phyloP scores from a whole-genome alignment of 192 early-diverging fungal genomes.

The Coemansia sp. region DNA sequence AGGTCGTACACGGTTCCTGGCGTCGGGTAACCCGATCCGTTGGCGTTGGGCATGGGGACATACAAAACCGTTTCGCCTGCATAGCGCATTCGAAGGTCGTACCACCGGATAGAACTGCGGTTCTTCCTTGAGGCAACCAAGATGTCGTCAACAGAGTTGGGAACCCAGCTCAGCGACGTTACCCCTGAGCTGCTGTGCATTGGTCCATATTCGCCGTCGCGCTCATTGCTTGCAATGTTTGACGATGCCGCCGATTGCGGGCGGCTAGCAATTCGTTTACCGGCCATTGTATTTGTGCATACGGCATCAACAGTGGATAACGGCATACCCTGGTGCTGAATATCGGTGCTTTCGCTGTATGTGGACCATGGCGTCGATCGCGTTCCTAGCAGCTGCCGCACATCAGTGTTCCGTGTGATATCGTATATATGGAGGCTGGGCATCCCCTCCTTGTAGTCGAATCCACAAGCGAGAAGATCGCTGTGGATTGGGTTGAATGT shows the following conservation, averaged over 20 bases:
- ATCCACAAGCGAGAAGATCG: conserved; percentile 46
- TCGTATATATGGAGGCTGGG: conserved; percentile 41
- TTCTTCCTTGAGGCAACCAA: conserved; percentile 36
- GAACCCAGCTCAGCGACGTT: conserved; percentile 45
- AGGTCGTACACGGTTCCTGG: conserved; percentile 42
- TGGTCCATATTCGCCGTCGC: conserved; percentile 29
- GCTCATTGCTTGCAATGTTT: not conserved
- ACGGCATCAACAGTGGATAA: not conserved
- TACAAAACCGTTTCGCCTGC: conserved; percentile 31
- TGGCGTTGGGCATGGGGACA: conserved; percentile 20
- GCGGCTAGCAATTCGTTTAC: conserved; percentile 11
- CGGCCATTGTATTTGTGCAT: not conserved
- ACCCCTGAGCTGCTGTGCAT: conserved; percentile 31
- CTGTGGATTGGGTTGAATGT: conserved; percentile 34
- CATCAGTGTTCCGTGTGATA: conserved; percentile 29
- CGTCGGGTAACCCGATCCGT: not conserved
- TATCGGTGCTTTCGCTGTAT: conserved; percentile 19
- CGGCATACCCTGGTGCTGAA: conserved; percentile 4
- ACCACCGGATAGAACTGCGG: conserved; percentile 43
- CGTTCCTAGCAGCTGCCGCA: conserved; percentile 36
- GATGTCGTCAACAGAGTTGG: conserved; percentile 33
- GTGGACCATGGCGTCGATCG: conserved; percentile 25
- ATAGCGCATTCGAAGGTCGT: conserved; percentile 35
- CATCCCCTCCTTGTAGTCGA: conserved; percentile 38
- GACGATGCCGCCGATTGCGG: conserved; percentile 19